Base-by-base conservation (phyloP, 805 yeast species). In the Yarrowia porcina region DNA sequence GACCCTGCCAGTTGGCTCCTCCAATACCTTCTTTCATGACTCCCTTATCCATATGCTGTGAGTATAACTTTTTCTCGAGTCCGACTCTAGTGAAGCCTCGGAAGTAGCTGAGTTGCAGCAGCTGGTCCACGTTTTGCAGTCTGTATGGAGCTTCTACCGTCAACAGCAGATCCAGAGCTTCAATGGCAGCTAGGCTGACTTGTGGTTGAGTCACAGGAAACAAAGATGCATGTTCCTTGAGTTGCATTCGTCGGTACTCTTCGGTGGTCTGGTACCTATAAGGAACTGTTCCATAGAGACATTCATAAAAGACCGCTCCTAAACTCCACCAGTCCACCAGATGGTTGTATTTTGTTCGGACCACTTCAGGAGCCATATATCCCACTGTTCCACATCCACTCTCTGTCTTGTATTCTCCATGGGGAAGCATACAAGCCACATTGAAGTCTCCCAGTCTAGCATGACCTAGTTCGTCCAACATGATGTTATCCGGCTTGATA, bases 331-430 rank as follows among this genome's bases (percentile, higher is more conserved):
- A 70, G 61, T 72, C 75, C 4, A 71, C 68, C 30, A 66, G 65
- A 21, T 66, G 64, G 30, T 69, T 66, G 49, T 70, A 72, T 17
- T 70, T 67, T 6, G 36, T 36, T 4, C 63, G 39, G 12, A 64
- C 59, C 54, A 88, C 78, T 69, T 87, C 92, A 0, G 93, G 93
- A 0, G 92, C 87, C 81, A 87, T 83, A 72, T 87, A 87, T 17
- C 89, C 85, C 6, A 87, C 79, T 0, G 93, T 88, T 0, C 93
- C 93, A 68, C 87, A 78, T 78, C 88, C 78, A 28, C 64, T 63
- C 42, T 83, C 73, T 63, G 86, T 77, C 65, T 76, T 72, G 65
- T 79, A 71, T 13, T 71, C 71, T 32, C 67, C 66, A 13, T 70
- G 49, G 21, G 82, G 83, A 10, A 89, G 75, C 7, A 90, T 77